Percentiles rank a stretch among this genome's conserved stretches.
phyloP scores from a whole-genome alignment of 192 early-diverging fungal species.

The Chytriomyces confervae region DNA sequence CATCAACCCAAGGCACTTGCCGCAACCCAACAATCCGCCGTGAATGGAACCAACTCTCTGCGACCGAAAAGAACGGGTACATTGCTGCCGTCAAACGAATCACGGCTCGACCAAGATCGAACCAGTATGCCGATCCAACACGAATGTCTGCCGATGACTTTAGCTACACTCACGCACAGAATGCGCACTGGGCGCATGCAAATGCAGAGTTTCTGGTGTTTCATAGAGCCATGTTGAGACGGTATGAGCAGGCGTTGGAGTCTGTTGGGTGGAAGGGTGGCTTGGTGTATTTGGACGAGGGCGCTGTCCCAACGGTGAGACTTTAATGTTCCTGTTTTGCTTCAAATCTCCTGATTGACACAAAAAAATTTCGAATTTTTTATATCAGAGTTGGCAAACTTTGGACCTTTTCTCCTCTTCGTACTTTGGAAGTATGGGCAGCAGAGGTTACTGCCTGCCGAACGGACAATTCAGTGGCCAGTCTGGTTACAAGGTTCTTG shows the following conservation, averaged over 20 bases:
- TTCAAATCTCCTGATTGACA: background rate
- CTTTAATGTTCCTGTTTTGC: background rate
- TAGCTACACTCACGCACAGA: background rate
- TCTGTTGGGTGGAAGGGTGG: background rate
- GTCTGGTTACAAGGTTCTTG: background rate
- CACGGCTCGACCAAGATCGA: background rate
- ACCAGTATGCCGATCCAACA: background rate
- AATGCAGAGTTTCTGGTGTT: background rate
- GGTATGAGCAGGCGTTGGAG: background rate
- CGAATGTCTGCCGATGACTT: conserved; percentile 5
- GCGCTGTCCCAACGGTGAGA: background rate
- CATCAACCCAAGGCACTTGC: too few species aligned
- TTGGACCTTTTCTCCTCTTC: background rate
- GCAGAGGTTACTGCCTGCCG: background rate
- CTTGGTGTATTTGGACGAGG: background rate
- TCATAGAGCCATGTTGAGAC: background rate
- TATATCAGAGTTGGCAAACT: too few species aligned
- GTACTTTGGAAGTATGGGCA: background rate
- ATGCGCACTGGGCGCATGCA: background rate
- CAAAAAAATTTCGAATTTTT: too few species aligned
- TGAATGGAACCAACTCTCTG: too few species aligned
- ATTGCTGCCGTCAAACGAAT: conserved; percentile 15
- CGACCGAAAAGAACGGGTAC: conserved; percentile 8
- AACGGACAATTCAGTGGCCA: conserved; percentile 2
- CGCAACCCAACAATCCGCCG: too few species aligned